phyloP scores from a whole-genome alignment of 352 stramenopile genomes.

The Globisporangium abappressorium region DNA sequence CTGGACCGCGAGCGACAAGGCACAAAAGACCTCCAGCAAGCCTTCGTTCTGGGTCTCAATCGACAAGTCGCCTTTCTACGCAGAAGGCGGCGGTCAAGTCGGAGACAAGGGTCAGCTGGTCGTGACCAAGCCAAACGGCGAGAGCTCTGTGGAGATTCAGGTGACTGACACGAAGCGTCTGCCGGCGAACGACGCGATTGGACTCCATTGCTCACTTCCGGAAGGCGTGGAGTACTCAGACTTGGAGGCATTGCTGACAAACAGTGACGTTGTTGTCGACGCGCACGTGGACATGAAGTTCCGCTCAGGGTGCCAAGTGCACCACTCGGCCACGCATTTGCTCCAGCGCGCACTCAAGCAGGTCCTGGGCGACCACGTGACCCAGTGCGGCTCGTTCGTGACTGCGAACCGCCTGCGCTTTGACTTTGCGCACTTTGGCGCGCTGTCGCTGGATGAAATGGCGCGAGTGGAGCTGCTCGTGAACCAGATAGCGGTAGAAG shows the following conservation, averaged over 20 bases:
- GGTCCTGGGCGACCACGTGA: conserved; percentile 68
- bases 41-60: conserved; percentile 39
- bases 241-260: conserved; percentile 21
- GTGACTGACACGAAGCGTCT: conserved; percentile 50
- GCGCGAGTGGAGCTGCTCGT: conserved; percentile 50
- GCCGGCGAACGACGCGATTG: conserved; percentile 37
- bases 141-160: conserved; percentile 9
- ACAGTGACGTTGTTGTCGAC: conserved; percentile 21
- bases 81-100: conserved; percentile 76
- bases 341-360: conserved; percentile 66
- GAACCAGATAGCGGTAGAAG: conserved; percentile 48
- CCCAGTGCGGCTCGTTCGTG: conserved; percentile 72
- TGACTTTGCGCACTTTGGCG: conserved; percentile 82
- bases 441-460: conserved; percentile 57
- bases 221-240: conserved; percentile 24
- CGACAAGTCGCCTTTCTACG: conserved; percentile 70
- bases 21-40: conserved; percentile 9
- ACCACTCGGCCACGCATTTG: conserved; percentile 82
- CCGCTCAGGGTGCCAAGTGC: conserved; percentile 45
- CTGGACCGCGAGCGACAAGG: conserved; percentile 23
- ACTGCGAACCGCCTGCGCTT: conserved; percentile 62
- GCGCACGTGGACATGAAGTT: conserved; percentile 49
- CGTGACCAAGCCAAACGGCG: conserved; percentile 17
- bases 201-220: conserved; percentile 42
- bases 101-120: conserved; percentile 50